Evolutionary conservation across 2,329 filamentous ascomycete species (phyloP).

Genomic region (Diaporthe citriasiana): DNA sequence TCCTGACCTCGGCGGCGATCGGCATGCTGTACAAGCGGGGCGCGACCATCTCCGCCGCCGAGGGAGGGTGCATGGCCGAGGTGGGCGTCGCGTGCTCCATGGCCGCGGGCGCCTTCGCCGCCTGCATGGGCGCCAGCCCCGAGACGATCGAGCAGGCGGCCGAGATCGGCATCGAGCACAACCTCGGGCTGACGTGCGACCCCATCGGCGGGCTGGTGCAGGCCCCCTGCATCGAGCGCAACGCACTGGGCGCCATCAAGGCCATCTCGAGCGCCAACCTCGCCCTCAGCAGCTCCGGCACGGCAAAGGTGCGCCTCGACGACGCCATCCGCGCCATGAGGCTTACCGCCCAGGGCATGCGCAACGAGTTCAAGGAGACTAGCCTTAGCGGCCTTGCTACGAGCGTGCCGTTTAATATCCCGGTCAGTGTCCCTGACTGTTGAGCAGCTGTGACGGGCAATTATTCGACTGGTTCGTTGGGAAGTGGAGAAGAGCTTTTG

Average conservation of each 20-base stretch:
- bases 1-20: constrained; percentile 64
- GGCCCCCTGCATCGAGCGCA: constrained; percentile 66
- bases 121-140: constrained; percentile 65
- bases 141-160: constrained; percentile 66
- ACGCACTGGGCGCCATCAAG: constrained; percentile 65
- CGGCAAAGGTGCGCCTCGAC: constrained; percentile 63
- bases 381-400: constrained; percentile 65
- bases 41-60: constrained; percentile 65
- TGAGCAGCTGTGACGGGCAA: constrained; percentile 45
- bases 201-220: constrained; percentile 65
- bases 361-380: constrained; percentile 68
- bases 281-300: constrained; percentile 61
- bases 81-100: constrained; percentile 67
- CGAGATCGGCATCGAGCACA: constrained; percentile 67
- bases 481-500: background rate
- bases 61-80: constrained; percentile 68
- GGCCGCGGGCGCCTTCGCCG: constrained; percentile 65
- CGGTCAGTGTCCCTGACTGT: constrained; percentile 66
- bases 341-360: constrained; percentile 64
- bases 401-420: constrained; percentile 64
- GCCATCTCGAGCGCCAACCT: constrained; percentile 65
- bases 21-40: constrained; percentile 68
- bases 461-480: background rate
- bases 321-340: constrained; percentile 66
- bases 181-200: constrained; percentile 64